Evolutionary conservation across 805 yeast genomes (phyloP), one percentile per base, ranked within the genome.

Genomic region (Scheffersomyces amazonensis): DNA sequence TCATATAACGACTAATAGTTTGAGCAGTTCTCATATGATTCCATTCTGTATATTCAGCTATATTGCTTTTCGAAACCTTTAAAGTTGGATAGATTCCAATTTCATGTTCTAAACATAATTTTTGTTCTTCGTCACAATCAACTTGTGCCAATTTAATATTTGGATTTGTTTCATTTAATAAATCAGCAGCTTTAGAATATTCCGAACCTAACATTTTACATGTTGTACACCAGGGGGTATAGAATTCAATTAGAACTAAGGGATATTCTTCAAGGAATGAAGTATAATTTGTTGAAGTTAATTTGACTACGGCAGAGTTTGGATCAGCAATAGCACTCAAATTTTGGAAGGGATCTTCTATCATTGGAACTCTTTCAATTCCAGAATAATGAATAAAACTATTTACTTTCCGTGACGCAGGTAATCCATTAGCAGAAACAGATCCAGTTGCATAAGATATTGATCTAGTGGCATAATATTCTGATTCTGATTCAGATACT

Each of bases 151-250:
- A 69, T 53, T 79, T 77, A 60, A 86, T 81, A 38, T 76, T 69
- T 44, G 84, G 77, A 49, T 64, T 54, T 22, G 61, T 22, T 36
- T 71, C 76, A 34, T 71, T 72, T 56, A 86, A 71, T 15, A 55
- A 50, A 49, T 81, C 80, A 35, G 91, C 87, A 36, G 96, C 96
- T 50, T 76, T 63, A 37, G 80, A 70, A 50, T 75, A 86, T 62
- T 87, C 83, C 23, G 96, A 96, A 10, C 88, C 96, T 48, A 87
- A 68, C 35, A 76, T 76, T 72, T 90, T 88, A 75, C 97, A 90
- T 69, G 90, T 91, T 13, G 96, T 96, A 74, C 97, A 90, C 97
- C 98, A 91, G 60, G 97, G 95, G n/a, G 96, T 96, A 61, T 82
- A 87, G 66, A 87, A 87, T 65, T 87, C 95, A 16, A 91, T 84